phyloP scores from a whole-genome alignment of 345 rosid genomes.

The Citrus unshiu region DNA sequence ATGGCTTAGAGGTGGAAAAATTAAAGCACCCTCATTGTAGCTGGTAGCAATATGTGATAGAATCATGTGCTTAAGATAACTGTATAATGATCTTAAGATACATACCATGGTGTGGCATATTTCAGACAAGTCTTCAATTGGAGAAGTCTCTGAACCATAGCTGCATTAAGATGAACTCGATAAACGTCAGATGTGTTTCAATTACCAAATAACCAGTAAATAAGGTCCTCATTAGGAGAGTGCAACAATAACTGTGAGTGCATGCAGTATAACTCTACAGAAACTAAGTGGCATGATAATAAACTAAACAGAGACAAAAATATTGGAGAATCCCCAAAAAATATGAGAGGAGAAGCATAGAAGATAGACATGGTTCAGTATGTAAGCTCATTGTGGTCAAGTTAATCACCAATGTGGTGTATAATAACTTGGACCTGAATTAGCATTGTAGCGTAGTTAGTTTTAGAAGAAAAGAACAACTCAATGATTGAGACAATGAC shows the following conservation, averaged over 20 bases:
- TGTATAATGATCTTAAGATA: constrained; percentile 1
- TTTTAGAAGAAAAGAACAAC: neutral
- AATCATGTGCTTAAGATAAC: neutral
- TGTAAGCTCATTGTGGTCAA: neutral
- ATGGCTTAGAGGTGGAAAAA: neutral
- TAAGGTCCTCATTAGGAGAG: neutral
- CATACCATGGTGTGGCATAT: constrained; percentile 78
- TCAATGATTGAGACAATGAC: neutral
- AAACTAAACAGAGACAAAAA: neutral
- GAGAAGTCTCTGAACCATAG: constrained; percentile 75
- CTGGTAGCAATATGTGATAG: neutral
- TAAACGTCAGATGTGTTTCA: constrained; percentile 7
- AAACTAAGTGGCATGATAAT: neutral
- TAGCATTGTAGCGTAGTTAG: neutral
- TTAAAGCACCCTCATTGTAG: neutral
- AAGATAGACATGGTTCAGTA: neutral
- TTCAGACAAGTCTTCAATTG: constrained; percentile 68
- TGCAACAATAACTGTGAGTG: neutral
- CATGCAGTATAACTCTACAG: neutral
- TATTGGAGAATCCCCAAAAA: neutral
- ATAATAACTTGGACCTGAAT: neutral
- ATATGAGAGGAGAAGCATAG: neutral
- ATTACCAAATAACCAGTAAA: neutral
- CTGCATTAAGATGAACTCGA: constrained; percentile 34
- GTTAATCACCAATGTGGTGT: neutral